Base-by-base conservation (phyloP, 148 eudicot species). In the Chenopodium quinoa region DNA sequence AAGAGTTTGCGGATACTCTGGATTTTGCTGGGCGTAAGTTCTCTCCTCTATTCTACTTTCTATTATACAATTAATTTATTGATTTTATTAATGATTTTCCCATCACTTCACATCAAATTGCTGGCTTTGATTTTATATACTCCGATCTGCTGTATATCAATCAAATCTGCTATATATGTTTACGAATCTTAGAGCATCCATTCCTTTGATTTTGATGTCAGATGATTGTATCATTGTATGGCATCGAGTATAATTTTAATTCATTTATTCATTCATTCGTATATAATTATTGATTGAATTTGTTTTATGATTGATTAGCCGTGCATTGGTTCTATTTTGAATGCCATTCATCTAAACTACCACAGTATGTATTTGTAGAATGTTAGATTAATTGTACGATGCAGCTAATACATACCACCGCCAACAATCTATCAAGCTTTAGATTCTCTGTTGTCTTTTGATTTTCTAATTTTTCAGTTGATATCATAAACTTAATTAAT, bases 211-310 rank as follows among this genome's bases (percentile, higher is more conserved):
- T 62, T 62, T 62, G 65, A 62, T 62, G 65, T 62, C 22, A 62
- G 65, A 1, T 32, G 34, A 32, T 62, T 62, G 23, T 23, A 23
- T 23, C 23, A 23, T 23, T 23, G 23, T 23, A 23, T 23, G 23
- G 23, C 23, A 23, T 23, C 23, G 23, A 23, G 65, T 13, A 62
- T 62, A 62, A 62, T 62, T 62, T 62, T 62, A 62, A 62, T 16
- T 62, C 65, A 23, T 23, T 23, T 23, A 19, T 62, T 62, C 65
- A 62, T 62, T 62, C 65, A 62, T 62, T 62, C 22, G 5, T 62
- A 62, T 62, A 62, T 62, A 62, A 62, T 62, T 62, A 62, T 62
- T 62, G 65, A 62, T 62, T 62, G 65, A 62, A 62, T 62, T 62
- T 62, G 25, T 62, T 62, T 62, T 62, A 62, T 62, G 65, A 62